Evolutionary conservation across 2,329 filamentous ascomycete species (phyloP), one percentile per base, ranked within the genome.

Genomic region (Sarocladium oryzae): DNA sequence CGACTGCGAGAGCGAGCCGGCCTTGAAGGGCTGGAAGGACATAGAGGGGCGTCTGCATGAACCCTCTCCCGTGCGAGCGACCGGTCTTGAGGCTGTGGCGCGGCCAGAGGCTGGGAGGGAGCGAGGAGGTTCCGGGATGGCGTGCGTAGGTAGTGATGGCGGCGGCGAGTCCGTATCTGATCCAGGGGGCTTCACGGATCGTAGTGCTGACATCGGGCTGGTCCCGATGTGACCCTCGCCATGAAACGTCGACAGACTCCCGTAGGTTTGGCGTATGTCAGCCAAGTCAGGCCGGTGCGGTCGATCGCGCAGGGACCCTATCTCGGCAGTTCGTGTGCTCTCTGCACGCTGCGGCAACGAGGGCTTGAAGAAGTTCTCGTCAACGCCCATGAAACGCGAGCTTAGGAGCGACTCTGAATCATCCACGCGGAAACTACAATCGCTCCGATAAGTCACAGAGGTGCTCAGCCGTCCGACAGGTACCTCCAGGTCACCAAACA

Each of bases 1-100:
- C 4, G 91, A 96, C 3, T 88, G 89, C 2, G 91, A 95, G n/a
- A 97, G 74, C 1, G 92, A 95, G 10, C 92, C 92, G 13, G 91
- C 89, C 68, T 99, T 99, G 74, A 99, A 99, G 0, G 92, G 91
- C 59, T 95, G 89, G 61, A 96, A 96, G 1, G 89, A 95, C 20
- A 96, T 81, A 0, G 89, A 96, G 6, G 88, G 85, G 50, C 89
- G 20, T 71, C 73, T 38, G 87, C 75, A 18, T 85, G 67, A 13
- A 68, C 69, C 48, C 74, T 73, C 36, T 73, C 54, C 32, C 3
- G 32, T 2, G 5, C 46, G 46, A 7, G 16, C 7, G 1, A 66
- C 58, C 11, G 67, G 68, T 23, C 69, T 65, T 20, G 61, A 53
- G 21, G 63, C 52, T 13, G 61, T 56, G 5, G 57, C 52, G 15